Evolutionary conservation across 495 filamentous ascomycete genomes (phyloP).

Genomic region (Lasiosphaeria ovina): DNA sequence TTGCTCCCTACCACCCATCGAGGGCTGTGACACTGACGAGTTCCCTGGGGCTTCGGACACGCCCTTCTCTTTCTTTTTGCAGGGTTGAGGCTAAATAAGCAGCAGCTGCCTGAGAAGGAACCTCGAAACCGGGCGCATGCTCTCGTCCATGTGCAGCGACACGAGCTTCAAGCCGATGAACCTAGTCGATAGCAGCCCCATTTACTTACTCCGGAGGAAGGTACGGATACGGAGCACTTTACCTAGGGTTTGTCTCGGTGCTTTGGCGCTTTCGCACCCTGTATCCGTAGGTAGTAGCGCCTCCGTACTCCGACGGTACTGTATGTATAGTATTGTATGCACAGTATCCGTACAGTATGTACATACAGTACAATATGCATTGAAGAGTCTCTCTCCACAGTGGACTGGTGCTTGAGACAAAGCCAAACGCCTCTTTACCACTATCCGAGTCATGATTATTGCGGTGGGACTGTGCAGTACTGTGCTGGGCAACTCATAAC

Average conservation of each 20-base stretch:
- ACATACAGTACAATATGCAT: no score
- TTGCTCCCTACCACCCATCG: conserved; percentile 20
- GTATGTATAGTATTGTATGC: no score
- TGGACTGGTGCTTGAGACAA: conserved; percentile 3
- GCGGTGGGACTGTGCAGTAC: neutral
- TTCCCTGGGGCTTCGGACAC: conserved; percentile 12
- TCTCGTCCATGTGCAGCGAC: neutral
- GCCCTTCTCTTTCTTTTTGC: conserved; percentile 4
- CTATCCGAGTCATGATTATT: conserved; percentile 12
- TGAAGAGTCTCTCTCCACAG: conserved; percentile 3
- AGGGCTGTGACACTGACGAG: conserved; percentile 20
- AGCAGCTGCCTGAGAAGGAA: conserved; percentile 18
- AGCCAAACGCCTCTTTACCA: neutral
- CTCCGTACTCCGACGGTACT: no score
- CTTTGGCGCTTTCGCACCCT: no score
- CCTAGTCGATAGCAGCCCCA: no score
- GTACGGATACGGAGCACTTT: no score
- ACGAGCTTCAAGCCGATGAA: no score
- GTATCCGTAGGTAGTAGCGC: no score
- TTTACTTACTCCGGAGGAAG: no score
- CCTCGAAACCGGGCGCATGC: conserved; percentile 27
- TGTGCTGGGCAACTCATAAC: no score
- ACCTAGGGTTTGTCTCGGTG: no score
- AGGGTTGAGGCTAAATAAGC: conserved; percentile 19
- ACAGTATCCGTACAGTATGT: no score